Conservation (phyloP, 23 red algal genomes). For the Pyropia yezoensis region DNA sequence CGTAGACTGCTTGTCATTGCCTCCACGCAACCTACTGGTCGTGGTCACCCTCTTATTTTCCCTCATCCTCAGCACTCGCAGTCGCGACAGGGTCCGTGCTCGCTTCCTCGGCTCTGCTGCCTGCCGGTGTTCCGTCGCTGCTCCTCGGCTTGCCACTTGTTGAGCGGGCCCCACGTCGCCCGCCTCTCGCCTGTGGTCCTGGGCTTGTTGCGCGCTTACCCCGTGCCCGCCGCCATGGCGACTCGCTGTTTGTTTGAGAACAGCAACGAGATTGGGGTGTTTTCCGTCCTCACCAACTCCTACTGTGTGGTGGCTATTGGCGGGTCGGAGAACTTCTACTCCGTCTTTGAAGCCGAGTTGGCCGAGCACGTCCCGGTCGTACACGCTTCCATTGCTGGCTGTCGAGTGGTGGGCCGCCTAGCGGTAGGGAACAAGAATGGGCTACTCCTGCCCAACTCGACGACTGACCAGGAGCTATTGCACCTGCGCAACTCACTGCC, state of each 20-base stretch:
- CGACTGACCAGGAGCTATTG: slow-evolving; percentile 87
- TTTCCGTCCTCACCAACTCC: slow-evolving; percentile 73
- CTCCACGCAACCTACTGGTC: too few relatives aligned
- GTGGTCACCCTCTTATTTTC: too few relatives aligned
- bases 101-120: not conserved
- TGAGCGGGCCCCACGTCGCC: not conserved
- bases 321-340: slow-evolving; percentile 93
- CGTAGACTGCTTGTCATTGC: too few relatives aligned
- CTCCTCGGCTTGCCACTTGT: too few relatives aligned
- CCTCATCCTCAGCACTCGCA: not conserved
- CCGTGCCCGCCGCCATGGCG: slow-evolving; percentile 35
- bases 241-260: slow-evolving; percentile 87
- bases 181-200: not conserved
- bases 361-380: slow-evolving; percentile 94
- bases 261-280: slow-evolving; percentile 88
- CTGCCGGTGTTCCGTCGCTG: not conserved
- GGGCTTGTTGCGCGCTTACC: not conserved
- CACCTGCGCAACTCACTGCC: slow-evolving; percentile 87
- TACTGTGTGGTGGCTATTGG: slow-evolving; percentile 85
- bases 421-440: slow-evolving; percentile 84
- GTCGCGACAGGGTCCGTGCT: not conserved
- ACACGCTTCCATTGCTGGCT: slow-evolving; percentile 83
- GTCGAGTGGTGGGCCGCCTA: slow-evolving; percentile 72
- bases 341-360: slow-evolving; percentile 91
- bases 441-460: slow-evolving; percentile 76